Base-by-base conservation (phyloP, 495 filamentous ascomycete species). In the Penicillium angulare region DNA sequence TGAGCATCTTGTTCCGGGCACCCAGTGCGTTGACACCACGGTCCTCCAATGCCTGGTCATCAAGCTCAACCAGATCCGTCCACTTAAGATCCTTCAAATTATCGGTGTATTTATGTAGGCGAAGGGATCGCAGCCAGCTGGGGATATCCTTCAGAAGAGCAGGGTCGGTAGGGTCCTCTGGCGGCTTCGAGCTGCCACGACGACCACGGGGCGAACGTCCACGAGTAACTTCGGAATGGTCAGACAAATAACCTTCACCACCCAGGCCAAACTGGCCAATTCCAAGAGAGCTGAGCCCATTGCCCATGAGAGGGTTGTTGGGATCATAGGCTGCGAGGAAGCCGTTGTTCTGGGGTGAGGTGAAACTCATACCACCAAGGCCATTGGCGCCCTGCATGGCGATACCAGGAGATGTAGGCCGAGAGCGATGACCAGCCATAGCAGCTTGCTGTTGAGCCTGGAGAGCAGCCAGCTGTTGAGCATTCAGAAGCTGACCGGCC, bases 31-130 rank as follows among this genome's bases (percentile, higher is more conserved):
- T 97, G 26, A 98, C 93, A 40, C 93, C 93, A 46, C 89, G 85
- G 9, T 91, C 87, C 69, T 97, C 92, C 58, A 98, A 76, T 47
- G 88, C 91, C 69, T 90, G 92, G 63, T 98, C 95, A 66, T 95
- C 89, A 50, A 98, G 76, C 68, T 91, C 87, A 55, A 98, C 73
- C 59, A 98, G 63, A 13, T 98, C 92, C n/a, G 82, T 87, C 93
- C 93, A 98, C 56, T 92, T 89, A 68, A 97, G 79, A 65, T 96
- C 91, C 72, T 97, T 98, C 59, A 98, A 73, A 64, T 97, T 92
- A 55, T 98, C 93, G 29, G 93, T 98, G 71, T 98, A 98, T 75
- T 98, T 98, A 75, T 98, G 93, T 57, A 98, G 76, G 51, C 93
- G 85, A 61, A 97, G 77, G 67, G 89, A 97, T 72, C 93, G 85